Evolutionary conservation across 2,329 filamentous ascomycete species (phyloP).

Genomic region (Aspergillus aculeatinus): DNA sequence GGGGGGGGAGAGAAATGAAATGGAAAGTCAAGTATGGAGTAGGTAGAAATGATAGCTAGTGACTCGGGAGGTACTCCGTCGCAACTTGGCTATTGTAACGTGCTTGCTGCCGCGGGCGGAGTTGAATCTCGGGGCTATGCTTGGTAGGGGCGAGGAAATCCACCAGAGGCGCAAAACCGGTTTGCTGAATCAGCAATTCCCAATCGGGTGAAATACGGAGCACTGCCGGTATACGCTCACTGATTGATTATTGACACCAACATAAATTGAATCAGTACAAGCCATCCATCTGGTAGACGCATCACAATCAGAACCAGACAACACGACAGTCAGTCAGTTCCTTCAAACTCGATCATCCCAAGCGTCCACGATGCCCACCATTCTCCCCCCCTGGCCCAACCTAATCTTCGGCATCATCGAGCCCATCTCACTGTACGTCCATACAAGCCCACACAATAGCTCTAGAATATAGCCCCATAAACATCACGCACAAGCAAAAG

Average conservation of each 20-base stretch:
- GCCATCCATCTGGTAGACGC: background rate
- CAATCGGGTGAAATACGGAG: background rate
- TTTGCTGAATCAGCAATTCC: slow-evolving; percentile 12
- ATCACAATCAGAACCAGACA: background rate
- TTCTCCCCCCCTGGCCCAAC: slow-evolving; percentile 63
- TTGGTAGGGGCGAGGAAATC: background rate
- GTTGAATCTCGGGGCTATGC: too few species aligned
- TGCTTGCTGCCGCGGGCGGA: too few species aligned
- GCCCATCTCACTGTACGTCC: slow-evolving; percentile 64
- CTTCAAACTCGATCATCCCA: too few species aligned
- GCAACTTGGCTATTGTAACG: too few species aligned
- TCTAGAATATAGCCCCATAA: background rate
- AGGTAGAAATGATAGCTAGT: too few species aligned
- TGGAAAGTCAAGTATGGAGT: too few species aligned
- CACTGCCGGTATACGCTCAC: too few species aligned
- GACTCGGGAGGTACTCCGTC: too few species aligned
- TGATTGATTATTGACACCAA: too few species aligned
- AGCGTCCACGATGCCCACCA: slow-evolving; percentile 27
- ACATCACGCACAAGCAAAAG: background rate
- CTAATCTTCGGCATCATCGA: slow-evolving; percentile 68
- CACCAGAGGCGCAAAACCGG: background rate
- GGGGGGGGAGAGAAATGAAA: background rate
- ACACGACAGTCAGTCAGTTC: background rate
- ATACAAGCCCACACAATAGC: background rate
- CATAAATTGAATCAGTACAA: too few species aligned